phyloP scores from a whole-genome alignment of 441 rosid species.

The Euphorbia neoarborescens region DNA sequence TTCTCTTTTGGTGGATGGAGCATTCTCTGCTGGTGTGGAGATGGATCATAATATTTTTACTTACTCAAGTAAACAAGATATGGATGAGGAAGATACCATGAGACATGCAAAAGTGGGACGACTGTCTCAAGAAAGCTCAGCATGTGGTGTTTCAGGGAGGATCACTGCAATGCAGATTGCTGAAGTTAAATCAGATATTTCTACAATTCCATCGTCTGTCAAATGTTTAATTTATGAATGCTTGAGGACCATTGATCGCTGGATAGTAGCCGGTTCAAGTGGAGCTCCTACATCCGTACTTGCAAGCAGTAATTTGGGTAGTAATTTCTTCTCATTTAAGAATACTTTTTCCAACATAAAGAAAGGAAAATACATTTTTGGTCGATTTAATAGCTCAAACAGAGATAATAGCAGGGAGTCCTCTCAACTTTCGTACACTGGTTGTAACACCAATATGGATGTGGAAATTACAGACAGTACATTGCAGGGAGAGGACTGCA shows the following conservation, averaged over 20 bases:
- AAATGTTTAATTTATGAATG: slow-evolving; percentile 63
- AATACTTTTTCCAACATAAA: slow-evolving; percentile 44
- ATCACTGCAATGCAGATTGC: slow-evolving; percentile 30
- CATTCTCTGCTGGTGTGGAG: slow-evolving; percentile 50
- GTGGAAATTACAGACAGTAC: slow-evolving; percentile 34
- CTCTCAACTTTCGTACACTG: slow-evolving; percentile 29
- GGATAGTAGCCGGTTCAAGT: slow-evolving; percentile 50
- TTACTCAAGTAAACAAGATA: slow-evolving; percentile 27
- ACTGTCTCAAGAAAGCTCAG: slow-evolving; percentile 66
- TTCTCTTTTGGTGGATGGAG: slow-evolving; percentile 69
- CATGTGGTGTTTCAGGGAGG: slow-evolving; percentile 47
- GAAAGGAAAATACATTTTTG: slow-evolving; percentile 47
- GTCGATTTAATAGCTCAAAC: slow-evolving; percentile 47
- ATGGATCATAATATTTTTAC: slow-evolving; percentile 25
- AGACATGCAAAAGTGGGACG: slow-evolving; percentile 88
- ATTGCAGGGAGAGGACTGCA: slow-evolving; percentile 29
- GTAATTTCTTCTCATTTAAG: slow-evolving; percentile 48
- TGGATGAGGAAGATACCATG: slow-evolving; percentile 45
- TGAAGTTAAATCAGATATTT: slow-evolving; percentile 36
- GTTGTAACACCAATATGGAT: slow-evolving; percentile 28
- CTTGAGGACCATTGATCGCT: slow-evolving; percentile 60
- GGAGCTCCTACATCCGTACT: slow-evolving; percentile 35
- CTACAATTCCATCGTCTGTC: slow-evolving; percentile 49
- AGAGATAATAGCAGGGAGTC: slow-evolving; percentile 34
- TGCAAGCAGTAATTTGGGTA: slow-evolving; percentile 31